Evolutionary conservation across 768 basidiomycete genomes (phyloP).

Genomic region (Paxillus rubicundulus): DNA sequence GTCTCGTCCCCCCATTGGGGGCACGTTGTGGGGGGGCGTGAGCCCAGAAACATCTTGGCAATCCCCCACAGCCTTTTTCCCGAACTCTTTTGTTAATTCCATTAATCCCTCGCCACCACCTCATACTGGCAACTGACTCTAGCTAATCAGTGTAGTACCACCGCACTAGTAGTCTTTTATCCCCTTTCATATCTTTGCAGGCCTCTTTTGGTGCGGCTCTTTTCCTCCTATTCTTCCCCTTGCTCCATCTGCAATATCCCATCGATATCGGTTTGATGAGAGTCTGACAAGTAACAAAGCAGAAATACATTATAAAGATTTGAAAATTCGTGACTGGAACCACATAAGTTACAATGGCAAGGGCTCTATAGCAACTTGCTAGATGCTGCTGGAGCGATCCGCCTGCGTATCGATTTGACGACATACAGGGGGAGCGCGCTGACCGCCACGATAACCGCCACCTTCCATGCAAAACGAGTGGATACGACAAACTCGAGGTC

Average conservation of each 20-base stretch:
- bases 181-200: background rate
- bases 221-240: constrained; percentile 1
- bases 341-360: constrained; percentile 11
- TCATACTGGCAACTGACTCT: constrained; percentile 31
- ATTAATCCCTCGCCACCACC: constrained; percentile 51
- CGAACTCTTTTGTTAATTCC: constrained; percentile 45
- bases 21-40: constrained; percentile 42
- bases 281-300: constrained; percentile 25
- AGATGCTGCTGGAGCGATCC: constrained; percentile 88
- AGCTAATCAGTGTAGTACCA: constrained; percentile 24
- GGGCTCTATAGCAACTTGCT: constrained; percentile 74
- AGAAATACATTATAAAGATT: constrained; percentile 40
- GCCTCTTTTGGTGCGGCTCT: constrained; percentile 13
- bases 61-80: constrained; percentile 44
- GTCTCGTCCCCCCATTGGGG: constrained; percentile 35
- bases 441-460: constrained; percentile 91
- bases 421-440: constrained; percentile 90
- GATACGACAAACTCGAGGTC: constrained; percentile 93
- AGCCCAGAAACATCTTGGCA: constrained; percentile 50
- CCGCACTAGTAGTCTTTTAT: constrained; percentile 9
- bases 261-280: constrained; percentile 5
- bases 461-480: constrained; percentile 87
- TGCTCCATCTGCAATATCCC: constrained; percentile 31
- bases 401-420: constrained; percentile 82
- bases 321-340: constrained; percentile 17